Conservation (phyloP, 1,139 yeast species). For the Saccharomyces hybrid region DNA sequence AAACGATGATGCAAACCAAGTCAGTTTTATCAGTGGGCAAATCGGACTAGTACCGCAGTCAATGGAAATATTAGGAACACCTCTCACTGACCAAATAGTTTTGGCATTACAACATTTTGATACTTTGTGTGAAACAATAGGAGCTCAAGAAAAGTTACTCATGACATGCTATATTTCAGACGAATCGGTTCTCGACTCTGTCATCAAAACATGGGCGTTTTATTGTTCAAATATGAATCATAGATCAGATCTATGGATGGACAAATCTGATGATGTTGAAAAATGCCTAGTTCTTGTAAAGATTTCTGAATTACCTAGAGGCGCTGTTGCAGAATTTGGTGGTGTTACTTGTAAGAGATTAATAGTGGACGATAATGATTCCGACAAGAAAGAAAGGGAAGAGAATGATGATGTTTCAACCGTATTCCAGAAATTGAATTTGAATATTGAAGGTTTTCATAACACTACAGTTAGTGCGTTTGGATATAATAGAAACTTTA, state of each 20-base stretch:
- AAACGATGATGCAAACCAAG: constrained; percentile 35
- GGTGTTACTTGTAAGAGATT: constrained; percentile 44
- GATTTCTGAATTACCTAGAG: constrained; percentile 58
- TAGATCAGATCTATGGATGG: constrained; percentile 24
- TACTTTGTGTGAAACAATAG: constrained; percentile 53
- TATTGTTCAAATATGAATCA: constrained; percentile 21
- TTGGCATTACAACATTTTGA: constrained; percentile 69
- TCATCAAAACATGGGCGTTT: constrained; percentile 37
- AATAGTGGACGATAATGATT: constrained; percentile 37
- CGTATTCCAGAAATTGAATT: background rate
- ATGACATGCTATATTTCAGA: constrained; percentile 50
- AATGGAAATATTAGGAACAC: constrained; percentile 42
- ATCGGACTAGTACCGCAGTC: constrained; percentile 73
- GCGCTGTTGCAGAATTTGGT: constrained; percentile 75
- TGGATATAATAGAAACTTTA: constrained; percentile 6
- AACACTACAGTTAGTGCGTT: background rate
- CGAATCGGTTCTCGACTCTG: constrained; percentile 28
- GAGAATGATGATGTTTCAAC: background rate
- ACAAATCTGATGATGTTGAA: constrained; percentile 23
- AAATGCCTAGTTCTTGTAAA: constrained; percentile 45
- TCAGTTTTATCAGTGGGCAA: constrained; percentile 81
- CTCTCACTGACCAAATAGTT: constrained; percentile 36
- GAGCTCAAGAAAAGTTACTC: constrained; percentile 39
- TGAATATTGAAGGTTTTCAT: background rate
- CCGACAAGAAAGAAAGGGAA: constrained; percentile 32